Evolutionary conservation across 2,329 filamentous ascomycete species (phyloP).

Genomic region (Chaetomiaceae sp.): DNA sequence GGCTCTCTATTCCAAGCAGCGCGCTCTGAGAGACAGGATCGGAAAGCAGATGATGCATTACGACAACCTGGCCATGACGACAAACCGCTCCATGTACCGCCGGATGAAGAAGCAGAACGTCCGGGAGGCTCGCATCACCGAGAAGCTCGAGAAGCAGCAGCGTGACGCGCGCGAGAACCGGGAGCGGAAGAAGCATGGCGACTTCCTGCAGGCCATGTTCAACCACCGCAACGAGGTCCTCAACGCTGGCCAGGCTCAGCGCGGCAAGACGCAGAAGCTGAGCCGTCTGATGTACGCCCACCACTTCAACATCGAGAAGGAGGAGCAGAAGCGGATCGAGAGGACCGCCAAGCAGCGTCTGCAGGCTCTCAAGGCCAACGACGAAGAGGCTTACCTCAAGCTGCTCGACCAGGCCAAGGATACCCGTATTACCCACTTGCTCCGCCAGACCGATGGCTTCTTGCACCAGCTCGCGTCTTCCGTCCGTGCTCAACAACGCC

Average conservation of each 20-base stretch:
- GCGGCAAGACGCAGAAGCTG: conserved; percentile 75
- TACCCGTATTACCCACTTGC: conserved; percentile 94
- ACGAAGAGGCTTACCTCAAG: conserved; percentile 98
- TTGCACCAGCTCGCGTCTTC: conserved; percentile 91
- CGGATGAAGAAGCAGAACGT: conserved; percentile 97
- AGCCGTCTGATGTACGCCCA: conserved; percentile 84
- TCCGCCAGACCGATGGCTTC: conserved; percentile 97
- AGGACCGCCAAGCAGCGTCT: conserved; percentile 98
- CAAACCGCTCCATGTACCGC: conserved; percentile 84
- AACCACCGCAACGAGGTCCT: conserved; percentile 76
- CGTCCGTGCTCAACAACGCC: conserved; percentile 89
- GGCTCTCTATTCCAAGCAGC: conserved; percentile 81
- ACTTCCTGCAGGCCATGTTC: conserved; percentile 83
- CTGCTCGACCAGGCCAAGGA: conserved; percentile 97
- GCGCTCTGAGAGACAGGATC: conserved; percentile 77
- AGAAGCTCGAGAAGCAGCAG: conserved; percentile 98
- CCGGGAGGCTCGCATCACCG: conserved; percentile 91
- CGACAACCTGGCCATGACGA: conserved; percentile 95
- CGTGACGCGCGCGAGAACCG: conserved; percentile 91
- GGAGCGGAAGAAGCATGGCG: conserved; percentile 94
- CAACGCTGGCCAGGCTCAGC: conserved; percentile 61
- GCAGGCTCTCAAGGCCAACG: conserved; percentile 96
- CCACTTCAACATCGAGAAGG: conserved; percentile 95
- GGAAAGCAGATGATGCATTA: conserved; percentile 91
- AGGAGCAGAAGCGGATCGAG: conserved; percentile 98